Conservation (phyloP, 768 basidiomycete genomes). For the Russula emetica region DNA sequence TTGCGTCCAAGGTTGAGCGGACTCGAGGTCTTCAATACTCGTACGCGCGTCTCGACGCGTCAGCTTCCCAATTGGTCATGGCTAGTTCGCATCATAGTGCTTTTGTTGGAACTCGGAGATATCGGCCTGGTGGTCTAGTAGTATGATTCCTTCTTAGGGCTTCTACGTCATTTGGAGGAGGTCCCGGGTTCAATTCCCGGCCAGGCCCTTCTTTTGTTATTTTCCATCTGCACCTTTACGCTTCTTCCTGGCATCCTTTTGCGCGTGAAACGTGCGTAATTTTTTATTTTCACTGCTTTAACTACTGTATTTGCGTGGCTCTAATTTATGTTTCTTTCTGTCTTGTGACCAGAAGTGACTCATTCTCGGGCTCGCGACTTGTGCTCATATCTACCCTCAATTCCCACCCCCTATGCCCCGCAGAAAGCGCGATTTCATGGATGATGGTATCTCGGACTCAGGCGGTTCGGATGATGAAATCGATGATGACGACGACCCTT, state of each 20-base stretch:
- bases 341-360: slow-evolving; percentile 10
- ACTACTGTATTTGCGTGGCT: neutral
- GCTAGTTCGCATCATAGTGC: neutral
- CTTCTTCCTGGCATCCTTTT: neutral
- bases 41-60: slow-evolving; percentile 30
- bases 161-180: slow-evolving; percentile 52
- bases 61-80: slow-evolving; percentile 24
- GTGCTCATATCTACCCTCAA: neutral
- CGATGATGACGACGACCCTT: slow-evolving; percentile 66
- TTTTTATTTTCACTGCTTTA: neutral
- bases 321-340: neutral
- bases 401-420: slow-evolving; percentile 52
- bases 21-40: neutral
- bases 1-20: slow-evolving; percentile 28
- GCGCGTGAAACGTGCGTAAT: neutral
- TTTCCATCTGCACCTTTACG: neutral
- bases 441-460: slow-evolving; percentile 66
- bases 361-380: neutral
- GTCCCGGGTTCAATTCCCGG: slow-evolving; percentile 88
- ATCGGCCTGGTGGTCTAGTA: slow-evolving; percentile 45
- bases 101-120: neutral
- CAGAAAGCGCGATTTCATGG: slow-evolving; percentile 70
- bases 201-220: slow-evolving; percentile 46
- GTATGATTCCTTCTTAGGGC: slow-evolving; percentile 62
- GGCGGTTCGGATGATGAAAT: slow-evolving; percentile 53